These are phyloP conservation scores for Erysimum cheiri DNA, from an alignment of 441 rosid species.

Conservation along the genomic window DNA sequence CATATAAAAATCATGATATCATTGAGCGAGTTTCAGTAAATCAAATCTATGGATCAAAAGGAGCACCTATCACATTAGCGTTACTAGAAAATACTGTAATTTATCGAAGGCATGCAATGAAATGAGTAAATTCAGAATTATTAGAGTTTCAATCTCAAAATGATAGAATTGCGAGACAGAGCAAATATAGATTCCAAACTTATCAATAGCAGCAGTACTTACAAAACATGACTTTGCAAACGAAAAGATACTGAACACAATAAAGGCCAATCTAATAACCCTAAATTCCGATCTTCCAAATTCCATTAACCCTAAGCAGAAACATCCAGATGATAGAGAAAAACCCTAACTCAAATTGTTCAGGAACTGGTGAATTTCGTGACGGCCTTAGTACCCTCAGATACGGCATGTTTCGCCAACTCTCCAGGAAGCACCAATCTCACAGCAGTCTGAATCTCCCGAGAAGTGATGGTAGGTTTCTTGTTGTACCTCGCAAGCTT, in stretches of 20 bases:
- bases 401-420: conserved; percentile 47
- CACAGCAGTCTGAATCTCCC: conserved; percentile 51
- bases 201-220: neutral
- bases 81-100: neutral
- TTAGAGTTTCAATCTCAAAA: neutral
- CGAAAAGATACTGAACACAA: conserved; percentile 1
- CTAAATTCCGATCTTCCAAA: conserved; percentile 1
- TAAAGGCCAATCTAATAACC: neutral
- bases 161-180: no score
- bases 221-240: conserved; percentile 1
- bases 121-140: no score
- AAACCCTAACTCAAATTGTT: neutral
- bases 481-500: conserved; percentile 48
- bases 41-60: no score
- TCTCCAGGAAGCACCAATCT: conserved; percentile 48
- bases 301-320: neutral
- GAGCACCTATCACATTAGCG: neutral
- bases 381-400: conserved; percentile 47
- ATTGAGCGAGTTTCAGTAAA: no score
- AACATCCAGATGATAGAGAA: neutral
- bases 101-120: no score
- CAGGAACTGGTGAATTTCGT: conserved; percentile 47
- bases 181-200: conserved; percentile 10
- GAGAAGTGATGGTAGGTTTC: conserved; percentile 46
- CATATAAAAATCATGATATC: no score